Conservation (phyloP, 2,329 filamentous ascomycete genomes). For the Nothophoma quercina region DNA sequence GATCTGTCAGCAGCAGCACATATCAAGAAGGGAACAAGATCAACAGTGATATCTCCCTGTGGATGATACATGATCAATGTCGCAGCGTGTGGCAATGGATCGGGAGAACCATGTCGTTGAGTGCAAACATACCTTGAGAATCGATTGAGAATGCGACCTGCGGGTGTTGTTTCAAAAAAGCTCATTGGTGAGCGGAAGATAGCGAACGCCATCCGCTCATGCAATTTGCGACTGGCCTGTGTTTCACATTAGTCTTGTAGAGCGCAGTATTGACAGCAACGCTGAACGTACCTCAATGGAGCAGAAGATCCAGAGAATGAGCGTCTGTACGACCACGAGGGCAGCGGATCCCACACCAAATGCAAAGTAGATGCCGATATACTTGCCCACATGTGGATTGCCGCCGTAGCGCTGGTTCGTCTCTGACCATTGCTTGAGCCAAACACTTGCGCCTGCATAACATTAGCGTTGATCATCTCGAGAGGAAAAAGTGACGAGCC, state of each 20-base stretch:
- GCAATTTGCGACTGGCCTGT: constrained; percentile 90
- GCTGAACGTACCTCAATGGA: constrained; percentile 82
- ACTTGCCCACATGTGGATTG: constrained; percentile 84
- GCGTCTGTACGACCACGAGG: constrained; percentile 87
- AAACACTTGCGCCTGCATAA: constrained; percentile 75
- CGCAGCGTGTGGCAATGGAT: neutral
- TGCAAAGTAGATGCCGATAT: constrained; percentile 93
- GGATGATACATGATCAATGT: neutral
- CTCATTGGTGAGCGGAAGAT: constrained; percentile 98
- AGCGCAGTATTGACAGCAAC: constrained; percentile 13
- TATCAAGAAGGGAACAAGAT: neutral
- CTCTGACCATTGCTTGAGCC: constrained; percentile 95
- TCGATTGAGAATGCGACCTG: constrained; percentile 93
- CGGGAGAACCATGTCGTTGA: neutral
- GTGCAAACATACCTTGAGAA: constrained; percentile 82
- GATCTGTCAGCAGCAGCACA: constrained; percentile 9
- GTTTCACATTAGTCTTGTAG: constrained; percentile 33
- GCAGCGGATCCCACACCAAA: constrained; percentile 87
- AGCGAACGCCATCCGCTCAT: constrained; percentile 95
- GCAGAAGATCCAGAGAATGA: constrained; percentile 99
- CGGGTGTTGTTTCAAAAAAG: constrained; percentile 97
- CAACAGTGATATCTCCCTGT: neutral
- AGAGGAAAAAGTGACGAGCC: constrained; percentile 31
- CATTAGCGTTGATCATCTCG: constrained; percentile 31
- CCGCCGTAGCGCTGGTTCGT: constrained; percentile 70